phyloP scores from a whole-genome alignment of 192 early-diverging fungal genomes.

The Entomortierella beljakovae region DNA sequence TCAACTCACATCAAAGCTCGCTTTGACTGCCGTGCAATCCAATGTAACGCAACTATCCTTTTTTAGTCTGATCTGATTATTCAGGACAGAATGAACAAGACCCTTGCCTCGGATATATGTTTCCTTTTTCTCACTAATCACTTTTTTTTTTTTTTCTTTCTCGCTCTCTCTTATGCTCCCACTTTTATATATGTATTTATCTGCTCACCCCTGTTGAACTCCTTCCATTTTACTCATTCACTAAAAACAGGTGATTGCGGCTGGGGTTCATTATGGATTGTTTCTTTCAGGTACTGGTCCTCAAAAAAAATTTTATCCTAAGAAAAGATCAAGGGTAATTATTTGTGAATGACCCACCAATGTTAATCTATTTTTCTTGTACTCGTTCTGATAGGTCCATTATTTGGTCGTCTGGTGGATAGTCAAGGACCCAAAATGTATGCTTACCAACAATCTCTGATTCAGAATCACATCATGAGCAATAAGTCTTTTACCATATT shows the following conservation, averaged over 20 bases:
- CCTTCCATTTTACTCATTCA: not conserved
- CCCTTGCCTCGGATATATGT: not conserved
- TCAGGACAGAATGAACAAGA: not conserved
- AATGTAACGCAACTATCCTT: conserved; percentile 17
- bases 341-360: no score
- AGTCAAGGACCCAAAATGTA: conserved; percentile 37
- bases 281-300: conserved; percentile 40
- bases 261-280: conserved; percentile 48
- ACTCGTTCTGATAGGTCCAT: conserved; percentile 16
- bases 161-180: not conserved
- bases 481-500: not conserved
- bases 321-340: no score
- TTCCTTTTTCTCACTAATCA: not conserved
- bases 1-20: conserved; percentile 44
- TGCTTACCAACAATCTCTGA: not conserved
- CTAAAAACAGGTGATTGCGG: conserved; percentile 29
- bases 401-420: conserved; percentile 46
- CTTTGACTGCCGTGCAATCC: conserved; percentile 43
- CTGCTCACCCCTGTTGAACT: not conserved
- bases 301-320: not conserved
- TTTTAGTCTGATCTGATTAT: not conserved
- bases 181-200: no score
- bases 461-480: not conserved
- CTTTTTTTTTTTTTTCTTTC: not conserved
- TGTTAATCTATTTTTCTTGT: not conserved